Conservation (phyloP, 2,329 filamentous ascomycete genomes). For the Hypomyces perniciosus region DNA sequence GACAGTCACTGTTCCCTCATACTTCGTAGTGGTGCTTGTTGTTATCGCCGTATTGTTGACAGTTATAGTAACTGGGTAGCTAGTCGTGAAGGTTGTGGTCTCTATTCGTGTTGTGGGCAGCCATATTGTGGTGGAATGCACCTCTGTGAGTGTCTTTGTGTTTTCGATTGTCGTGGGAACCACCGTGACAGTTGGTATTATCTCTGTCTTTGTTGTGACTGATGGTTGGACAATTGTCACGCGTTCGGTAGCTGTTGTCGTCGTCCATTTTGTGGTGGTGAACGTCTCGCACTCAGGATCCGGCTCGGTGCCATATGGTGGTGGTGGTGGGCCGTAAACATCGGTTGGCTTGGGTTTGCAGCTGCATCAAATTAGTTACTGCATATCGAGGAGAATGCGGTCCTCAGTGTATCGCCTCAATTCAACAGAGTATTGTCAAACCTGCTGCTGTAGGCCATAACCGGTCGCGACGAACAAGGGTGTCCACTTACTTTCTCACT, state of each 20-base stretch:
- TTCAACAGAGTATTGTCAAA: neutral
- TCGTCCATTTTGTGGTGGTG: slow-evolving; percentile 18
- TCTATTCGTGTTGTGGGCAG: slow-evolving; percentile 13
- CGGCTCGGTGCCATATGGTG: neutral
- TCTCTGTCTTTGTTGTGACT: slow-evolving; percentile 13
- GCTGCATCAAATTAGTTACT: slow-evolving; percentile 3
- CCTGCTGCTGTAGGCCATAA: neutral
- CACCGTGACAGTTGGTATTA: slow-evolving; percentile 6
- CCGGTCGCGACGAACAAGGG: no score
- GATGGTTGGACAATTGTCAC: slow-evolving; percentile 13
- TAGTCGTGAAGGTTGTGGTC: slow-evolving; percentile 11
- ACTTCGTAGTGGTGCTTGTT: slow-evolving; percentile 12
- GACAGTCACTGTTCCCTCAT: slow-evolving; percentile 12
- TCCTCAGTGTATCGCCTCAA: no score
- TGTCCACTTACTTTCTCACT: slow-evolving; percentile 14
- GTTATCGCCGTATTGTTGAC: slow-evolving; percentile 12
- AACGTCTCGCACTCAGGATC: slow-evolving; percentile 13
- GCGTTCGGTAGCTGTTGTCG: slow-evolving; percentile 14
- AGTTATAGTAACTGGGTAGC: slow-evolving; percentile 15
- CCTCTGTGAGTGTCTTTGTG: neutral
- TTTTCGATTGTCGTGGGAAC: neutral
- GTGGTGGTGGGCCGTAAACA: neutral
- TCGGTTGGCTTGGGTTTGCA: slow-evolving; percentile 5
- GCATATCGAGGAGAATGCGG: neutral
- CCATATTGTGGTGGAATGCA: slow-evolving; percentile 14